Evolutionary conservation across 2,329 filamentous ascomycete species (phyloP), one percentile per base, ranked within the genome.

Genomic region (Alternaria sp.): DNA sequence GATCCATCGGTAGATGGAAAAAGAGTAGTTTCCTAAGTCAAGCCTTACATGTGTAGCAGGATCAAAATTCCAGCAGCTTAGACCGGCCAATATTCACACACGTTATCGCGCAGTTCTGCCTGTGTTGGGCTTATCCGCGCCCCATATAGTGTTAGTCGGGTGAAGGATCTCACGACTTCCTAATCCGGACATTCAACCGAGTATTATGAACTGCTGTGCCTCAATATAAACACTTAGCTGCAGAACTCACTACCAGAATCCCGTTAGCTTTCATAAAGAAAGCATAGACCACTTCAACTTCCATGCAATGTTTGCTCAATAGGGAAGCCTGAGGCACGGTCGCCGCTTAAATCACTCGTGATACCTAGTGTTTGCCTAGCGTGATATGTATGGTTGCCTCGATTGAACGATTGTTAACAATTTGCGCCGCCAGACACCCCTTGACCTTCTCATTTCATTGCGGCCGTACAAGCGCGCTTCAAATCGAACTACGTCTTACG

Each of bases 401-500:
- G 22, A 41, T 34, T 57, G 34, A 38, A 27, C 22, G 38, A 22
- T 12, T 14, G 52, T 62, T 72, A 46, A 67, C 54, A 36, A 12
- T 34, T 54, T 68, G 55, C 54, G 54, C 56, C 16, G 38, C 60
- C 73, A 89, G 87, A 78, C 78, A n/a, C 82, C 93, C 9, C 85
- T 97, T 54, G 86, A 81, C 57, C 83, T 88, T 53, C 84, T 97
- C 55, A 85, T 92, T 72, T 85, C 75, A 87, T 91, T 58, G 87
- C 90, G 64, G 84, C 85, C 51, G 85, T 89, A 20, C 92, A 97
- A 81, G 88, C 45, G 88, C 82, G 44, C 83, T 97, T 41, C 93
- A 97, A 79, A 89, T 93, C 68, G 7, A 43, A 50, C 8, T 25
- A 36, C 46, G 5, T 20, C 20, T 43, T 43, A 43, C 40, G 20